Conservation (phyloP, 2,329 filamentous ascomycete genomes). For the Epichloe uncinata region DNA sequence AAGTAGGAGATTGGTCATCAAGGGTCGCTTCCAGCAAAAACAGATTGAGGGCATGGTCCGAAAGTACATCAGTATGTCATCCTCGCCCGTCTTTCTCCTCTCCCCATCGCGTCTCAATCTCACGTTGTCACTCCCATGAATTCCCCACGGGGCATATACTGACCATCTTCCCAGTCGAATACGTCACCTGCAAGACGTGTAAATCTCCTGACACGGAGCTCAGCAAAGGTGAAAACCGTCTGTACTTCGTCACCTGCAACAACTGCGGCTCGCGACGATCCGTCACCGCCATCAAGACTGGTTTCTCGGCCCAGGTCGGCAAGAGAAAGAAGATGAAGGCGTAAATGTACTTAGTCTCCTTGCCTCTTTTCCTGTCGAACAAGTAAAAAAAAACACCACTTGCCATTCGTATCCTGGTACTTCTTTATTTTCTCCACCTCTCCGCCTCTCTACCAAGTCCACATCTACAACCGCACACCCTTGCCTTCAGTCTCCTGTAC, state of each 20-base stretch:
- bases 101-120: neutral
- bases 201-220: conserved; percentile 88
- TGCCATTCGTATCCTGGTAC: neutral
- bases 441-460: neutral
- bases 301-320: conserved; percentile 98
- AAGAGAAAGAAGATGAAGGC: conserved; percentile 93
- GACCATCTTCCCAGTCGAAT: conserved; percentile 52
- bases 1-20: conserved; percentile 86
- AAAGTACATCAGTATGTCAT: conserved; percentile 74
- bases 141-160: neutral
- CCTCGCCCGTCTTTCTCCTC: neutral
- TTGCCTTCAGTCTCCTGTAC: neutral
- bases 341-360: conserved; percentile 32
- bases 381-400: neutral
- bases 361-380: neutral
- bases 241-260: conserved; percentile 96
- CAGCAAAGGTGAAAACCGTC: conserved; percentile 96
- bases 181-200: conserved; percentile 98
- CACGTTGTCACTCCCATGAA: neutral
- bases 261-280: conserved; percentile 70
- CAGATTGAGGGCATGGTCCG: conserved; percentile 95
- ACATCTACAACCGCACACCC: neutral
- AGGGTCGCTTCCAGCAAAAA: conserved; percentile 99
- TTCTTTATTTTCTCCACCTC: neutral
- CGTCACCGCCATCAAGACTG: conserved; percentile 97